Base-by-base conservation (phyloP, 345 rosid genomes). In the Punica granatum region DNA sequence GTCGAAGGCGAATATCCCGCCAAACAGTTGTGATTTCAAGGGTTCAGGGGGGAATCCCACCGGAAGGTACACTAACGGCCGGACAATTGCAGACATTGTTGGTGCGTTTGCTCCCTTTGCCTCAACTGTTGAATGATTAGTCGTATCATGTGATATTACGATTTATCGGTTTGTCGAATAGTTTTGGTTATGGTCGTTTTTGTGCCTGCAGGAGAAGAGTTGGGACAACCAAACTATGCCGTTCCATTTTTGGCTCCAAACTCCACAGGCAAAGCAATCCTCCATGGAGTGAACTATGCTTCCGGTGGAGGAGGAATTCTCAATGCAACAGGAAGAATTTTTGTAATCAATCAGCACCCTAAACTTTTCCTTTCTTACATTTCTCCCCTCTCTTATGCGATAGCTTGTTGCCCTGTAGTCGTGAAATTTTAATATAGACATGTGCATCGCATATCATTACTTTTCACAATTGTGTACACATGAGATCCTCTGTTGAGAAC, bases 31-130 rank as follows among this genome's bases (percentile, higher is more conserved):
- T 25, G 89, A 87, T 44, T 89, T 89, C 80, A 72, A 67, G 71
- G 73, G 82, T 53, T 83, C 78, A 1, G 86, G 80, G 5, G 90
- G 95, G 36, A 77, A 26, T 59, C 88, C 89, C n/a, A 81, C 88
- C 13, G 88, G 92, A 44, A 79, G 94, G 74, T 90, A 86, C 76
- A 79, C 87, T 68, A 86, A 83, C 51, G 94, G 92, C 36, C 56
- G 74, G 46, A 79, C 80, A 53, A 79, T 70, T 28, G 70, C 77
- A 0, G 82, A 80, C 53, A 75, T 82, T 53, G 16, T 80, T 41
- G 84, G 85, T 71, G 65, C 60, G 49, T 42, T 18, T 36, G 26
- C 25, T n/a, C 21, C 65, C 19, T 54, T 11, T 31, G 18, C 43
- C 14, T 31, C 69, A n/a, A n/a, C n/a, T n/a, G n/a, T n/a, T n/a